A percentile compares a stretch with the other conserved stretches of the same genome.
Evolutionary conservation across 1,284 basidiomycete genomes (phyloP).

Genomic region (Fomes fomentarius): DNA sequence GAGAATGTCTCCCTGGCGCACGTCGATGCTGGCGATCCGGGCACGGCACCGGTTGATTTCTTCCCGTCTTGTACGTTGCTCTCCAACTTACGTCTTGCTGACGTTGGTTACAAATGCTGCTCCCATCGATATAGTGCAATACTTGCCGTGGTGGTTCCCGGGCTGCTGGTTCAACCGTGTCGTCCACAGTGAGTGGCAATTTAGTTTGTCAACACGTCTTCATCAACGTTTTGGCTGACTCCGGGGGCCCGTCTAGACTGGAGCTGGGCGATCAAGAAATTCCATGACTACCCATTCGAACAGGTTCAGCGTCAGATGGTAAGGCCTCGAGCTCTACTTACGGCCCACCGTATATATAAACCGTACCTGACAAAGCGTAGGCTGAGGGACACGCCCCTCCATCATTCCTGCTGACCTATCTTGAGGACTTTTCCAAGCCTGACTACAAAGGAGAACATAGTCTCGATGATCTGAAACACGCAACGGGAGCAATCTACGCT

Average conservation of each 20-base stretch:
- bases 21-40: conserved; percentile 21
- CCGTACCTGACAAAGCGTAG: conserved; percentile 3
- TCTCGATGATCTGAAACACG: conserved; percentile 23
- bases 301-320: conserved; percentile 26
- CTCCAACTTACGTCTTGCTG: neutral
- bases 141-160: conserved; percentile 31
- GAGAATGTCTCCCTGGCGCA: conserved; percentile 23
- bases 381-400: conserved; percentile 21
- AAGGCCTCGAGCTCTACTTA: neutral
- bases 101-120: neutral
- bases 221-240: neutral
- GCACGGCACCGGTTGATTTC: conserved; percentile 23
- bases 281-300: conserved; percentile 26
- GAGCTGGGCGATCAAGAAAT: conserved; percentile 22
- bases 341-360: neutral
- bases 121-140: conserved; percentile 19
- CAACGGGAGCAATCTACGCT: conserved; percentile 21
- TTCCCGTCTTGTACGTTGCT: conserved; percentile 25
- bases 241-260: conserved; percentile 13
- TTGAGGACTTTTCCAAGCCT: conserved; percentile 23
- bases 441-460: conserved; percentile 22
- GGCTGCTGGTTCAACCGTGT: conserved; percentile 30
- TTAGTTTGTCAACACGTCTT: too few species aligned
- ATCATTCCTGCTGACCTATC: conserved; percentile 21
- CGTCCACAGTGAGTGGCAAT: conserved; percentile 21